Evolutionary conservation across 1,284 basidiomycete genomes (phyloP).

Genomic region (Tilletia caries): DNA sequence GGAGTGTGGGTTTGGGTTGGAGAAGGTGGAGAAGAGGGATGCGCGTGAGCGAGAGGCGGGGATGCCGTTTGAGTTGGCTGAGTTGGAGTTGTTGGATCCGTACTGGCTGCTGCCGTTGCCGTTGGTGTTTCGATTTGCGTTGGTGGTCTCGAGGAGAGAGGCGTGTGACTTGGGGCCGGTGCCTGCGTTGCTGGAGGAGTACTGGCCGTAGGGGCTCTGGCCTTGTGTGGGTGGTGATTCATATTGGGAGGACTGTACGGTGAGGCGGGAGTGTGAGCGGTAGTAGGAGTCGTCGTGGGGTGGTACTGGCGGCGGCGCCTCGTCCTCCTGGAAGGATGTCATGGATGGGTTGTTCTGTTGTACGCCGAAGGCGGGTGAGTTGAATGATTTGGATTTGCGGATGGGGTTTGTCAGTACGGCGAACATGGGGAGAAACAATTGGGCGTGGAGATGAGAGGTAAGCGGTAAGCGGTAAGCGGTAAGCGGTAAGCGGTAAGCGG

Average conservation of each 20-base stretch:
- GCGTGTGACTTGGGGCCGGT: background rate
- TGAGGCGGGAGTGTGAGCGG: conserved; percentile 9
- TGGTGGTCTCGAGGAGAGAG: background rate
- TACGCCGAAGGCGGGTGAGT: too few relatives aligned
- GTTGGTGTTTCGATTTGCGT: too few relatives aligned
- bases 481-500: background rate
- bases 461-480: background rate
- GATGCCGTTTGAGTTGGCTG: background rate
- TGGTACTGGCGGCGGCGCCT: background rate
- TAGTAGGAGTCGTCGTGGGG: conserved; percentile 13
- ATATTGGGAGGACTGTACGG: conserved; percentile 9
- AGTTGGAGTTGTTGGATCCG: conserved; percentile 11
- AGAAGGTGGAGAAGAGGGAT: conserved; percentile 27
- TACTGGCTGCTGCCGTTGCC: conserved; percentile 20
- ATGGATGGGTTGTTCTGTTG: conserved; percentile 4
- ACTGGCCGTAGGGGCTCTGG: background rate
- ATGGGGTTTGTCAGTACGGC: background rate
- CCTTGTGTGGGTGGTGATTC: background rate
- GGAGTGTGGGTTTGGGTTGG: conserved; percentile 23
- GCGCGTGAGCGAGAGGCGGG: conserved; percentile 7
- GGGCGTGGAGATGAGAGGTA: background rate
- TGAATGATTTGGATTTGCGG: too few relatives aligned
- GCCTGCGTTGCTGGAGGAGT: background rate
- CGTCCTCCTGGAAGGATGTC: background rate
- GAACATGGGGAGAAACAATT: background rate